Conservation (phyloP, 352 stramenopile genomes). For the Phytophthora macrochlamydospora region DNA sequence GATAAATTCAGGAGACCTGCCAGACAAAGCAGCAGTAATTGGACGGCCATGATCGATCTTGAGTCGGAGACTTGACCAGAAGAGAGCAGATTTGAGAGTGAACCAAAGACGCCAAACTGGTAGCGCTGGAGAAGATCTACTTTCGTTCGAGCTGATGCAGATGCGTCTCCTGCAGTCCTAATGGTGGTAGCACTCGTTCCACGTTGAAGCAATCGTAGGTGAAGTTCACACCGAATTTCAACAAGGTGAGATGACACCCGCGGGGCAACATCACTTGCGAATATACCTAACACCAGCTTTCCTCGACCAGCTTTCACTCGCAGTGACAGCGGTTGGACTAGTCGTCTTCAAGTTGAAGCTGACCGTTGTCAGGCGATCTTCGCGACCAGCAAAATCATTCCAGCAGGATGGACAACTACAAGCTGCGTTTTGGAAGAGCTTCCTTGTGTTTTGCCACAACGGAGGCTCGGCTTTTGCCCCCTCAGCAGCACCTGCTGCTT, state of each 20-base stretch:
- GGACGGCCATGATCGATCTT: constrained; percentile 10
- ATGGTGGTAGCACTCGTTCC: background rate
- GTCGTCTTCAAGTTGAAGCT: constrained; percentile 17
- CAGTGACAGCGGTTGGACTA: no score
- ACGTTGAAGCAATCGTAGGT: constrained; percentile 9
- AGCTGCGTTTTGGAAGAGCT: no score
- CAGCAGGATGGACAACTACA: no score
- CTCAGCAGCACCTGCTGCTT: no score
- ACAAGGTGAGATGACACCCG: constrained; percentile 13
- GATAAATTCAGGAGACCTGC: background rate
- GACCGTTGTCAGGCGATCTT: background rate
- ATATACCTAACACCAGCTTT: background rate
- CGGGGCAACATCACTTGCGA: background rate
- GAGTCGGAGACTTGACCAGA: constrained; percentile 6
- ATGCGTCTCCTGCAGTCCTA: constrained; percentile 15
- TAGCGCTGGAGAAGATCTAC: background rate
- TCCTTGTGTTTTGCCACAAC: no score
- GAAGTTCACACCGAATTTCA: constrained; percentile 22
- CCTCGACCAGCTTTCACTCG: background rate
- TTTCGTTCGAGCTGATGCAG: constrained; percentile 14
- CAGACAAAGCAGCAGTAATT: constrained; percentile 9
- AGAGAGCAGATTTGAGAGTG: constrained; percentile 23
- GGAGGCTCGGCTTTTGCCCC: no score
- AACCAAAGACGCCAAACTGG: constrained; percentile 8
- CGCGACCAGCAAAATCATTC: no score